Evolutionary conservation across 257 asterid species (phyloP), one percentile per base, ranked within the genome.

Genomic region (Dorcoceras hygrometricum): DNA sequence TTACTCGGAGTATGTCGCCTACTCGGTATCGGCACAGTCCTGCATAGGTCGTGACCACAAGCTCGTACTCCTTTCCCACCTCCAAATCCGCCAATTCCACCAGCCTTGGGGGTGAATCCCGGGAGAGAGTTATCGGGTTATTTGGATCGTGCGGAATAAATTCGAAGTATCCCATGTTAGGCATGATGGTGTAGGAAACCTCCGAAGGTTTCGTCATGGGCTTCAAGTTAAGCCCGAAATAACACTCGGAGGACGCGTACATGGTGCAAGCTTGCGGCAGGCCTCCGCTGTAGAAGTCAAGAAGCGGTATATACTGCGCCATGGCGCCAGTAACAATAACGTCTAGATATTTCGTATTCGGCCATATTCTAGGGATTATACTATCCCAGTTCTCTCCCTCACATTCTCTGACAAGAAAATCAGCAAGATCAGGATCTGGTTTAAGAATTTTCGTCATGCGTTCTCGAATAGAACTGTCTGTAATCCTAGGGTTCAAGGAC

Each of bases 111-210:
- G 91, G 91, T 0, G 78, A 48, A 27, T 76, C 83, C 6, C 72
- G 77, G 3, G 77, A 70, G 23, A 71, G 23, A 19, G 26, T 31
- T 0, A 59, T 75, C 7, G 79, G 82, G 18, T 73, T 72, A 55
- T 18, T 60, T 9, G 76, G 72, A 57, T 80, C 87, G 43, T 84
- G 94, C 0, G 85, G 91, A 62, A 90, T 75, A 75, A 90, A 88
- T 78, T 90, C 97, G 62, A 90, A 90, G 67, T 88, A 90, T 10
- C 93, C 95, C 97, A 86, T 88, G 78, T 90, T 88, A 0, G 97
- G 96, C 96, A 90, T 88, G 78, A 90, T 84, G 43, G 95, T 84
- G 82, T 88, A 90, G 18, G 90, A 77, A 0, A 80, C 88, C 27
- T 88, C 83, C 0, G 80, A 72, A 0, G 97, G 97, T 27, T 77